A percentile compares a stretch with the other conserved stretches of the same genome.
These are phyloP conservation scores for Haplographium delicatum DNA, from an alignment of 495 filamentous ascomycete genomes.

Conservation along the genomic window DNA sequence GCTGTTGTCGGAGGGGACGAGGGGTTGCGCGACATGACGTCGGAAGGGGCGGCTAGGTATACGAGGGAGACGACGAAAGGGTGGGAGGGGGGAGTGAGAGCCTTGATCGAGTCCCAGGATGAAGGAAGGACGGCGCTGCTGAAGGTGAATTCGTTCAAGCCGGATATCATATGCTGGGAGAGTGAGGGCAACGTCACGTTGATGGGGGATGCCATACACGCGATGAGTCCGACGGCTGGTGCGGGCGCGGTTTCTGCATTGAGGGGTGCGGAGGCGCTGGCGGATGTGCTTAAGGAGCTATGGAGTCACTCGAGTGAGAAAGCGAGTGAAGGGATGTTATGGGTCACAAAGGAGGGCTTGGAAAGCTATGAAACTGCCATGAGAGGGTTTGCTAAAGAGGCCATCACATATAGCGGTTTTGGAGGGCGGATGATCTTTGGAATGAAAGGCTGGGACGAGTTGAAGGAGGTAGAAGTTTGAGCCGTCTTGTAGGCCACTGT, in stretches of 20 bases:
- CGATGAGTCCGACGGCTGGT: slow-evolving; percentile 43
- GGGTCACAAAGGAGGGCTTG: no score
- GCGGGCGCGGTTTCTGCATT: slow-evolving; percentile 28
- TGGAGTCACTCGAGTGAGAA: no score
- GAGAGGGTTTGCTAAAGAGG: slow-evolving; percentile 5
- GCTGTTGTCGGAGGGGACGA: slow-evolving; percentile 14
- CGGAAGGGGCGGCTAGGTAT: slow-evolving; percentile 24
- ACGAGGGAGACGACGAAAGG: slow-evolving; percentile 19
- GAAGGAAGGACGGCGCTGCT: slow-evolving; percentile 28
- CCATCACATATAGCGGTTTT: slow-evolving; percentile 1
- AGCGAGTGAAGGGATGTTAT: slow-evolving; percentile 8
- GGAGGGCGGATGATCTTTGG: slow-evolving; percentile 10
- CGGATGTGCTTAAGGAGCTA: slow-evolving; percentile 21
- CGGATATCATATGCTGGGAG: slow-evolving; percentile 29
- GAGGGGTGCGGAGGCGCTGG: slow-evolving; percentile 26
- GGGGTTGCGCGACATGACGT: slow-evolving; percentile 15
- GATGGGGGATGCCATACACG: slow-evolving; percentile 52
- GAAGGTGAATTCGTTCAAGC: slow-evolving; percentile 34
- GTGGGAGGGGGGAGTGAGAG: no score
- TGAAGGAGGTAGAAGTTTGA: slow-evolving; percentile 3
- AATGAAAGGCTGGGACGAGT: slow-evolving; percentile 3
- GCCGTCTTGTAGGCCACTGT: no score
- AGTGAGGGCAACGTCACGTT: slow-evolving; percentile 40
- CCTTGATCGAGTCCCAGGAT: slow-evolving; percentile 34
- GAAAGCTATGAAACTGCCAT: slow-evolving; percentile 9